A percentile compares a stretch with the other conserved stretches of the same genome.
These are phyloP conservation scores for Arthroderma sp. DNA, from an alignment of 2,329 filamentous ascomycete species.

Conservation along the genomic window DNA sequence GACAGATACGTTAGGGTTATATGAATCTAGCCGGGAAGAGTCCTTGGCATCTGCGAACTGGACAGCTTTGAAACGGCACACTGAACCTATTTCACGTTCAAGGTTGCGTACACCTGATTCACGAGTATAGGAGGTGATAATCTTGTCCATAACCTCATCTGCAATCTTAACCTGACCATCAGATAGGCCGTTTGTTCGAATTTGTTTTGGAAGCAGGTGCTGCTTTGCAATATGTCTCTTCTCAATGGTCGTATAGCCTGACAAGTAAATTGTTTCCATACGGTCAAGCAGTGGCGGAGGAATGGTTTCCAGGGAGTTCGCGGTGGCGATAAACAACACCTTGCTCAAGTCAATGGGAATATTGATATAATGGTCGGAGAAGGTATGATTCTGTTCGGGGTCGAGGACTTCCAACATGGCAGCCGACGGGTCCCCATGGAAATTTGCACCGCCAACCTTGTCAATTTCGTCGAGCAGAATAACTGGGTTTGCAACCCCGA, in stretches of 20 bases:
- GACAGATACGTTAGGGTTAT: constrained; percentile 60
- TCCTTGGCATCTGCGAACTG: constrained; percentile 88
- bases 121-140: constrained; percentile 92
- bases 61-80: constrained; percentile 90
- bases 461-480: constrained; percentile 96
- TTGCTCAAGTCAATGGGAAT: constrained; percentile 93
- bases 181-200: constrained; percentile 74
- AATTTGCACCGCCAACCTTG: constrained; percentile 82
- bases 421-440: constrained; percentile 89
- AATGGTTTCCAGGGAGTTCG: constrained; percentile 89
- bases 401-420: constrained; percentile 97
- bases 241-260: constrained; percentile 92
- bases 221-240: constrained; percentile 88
- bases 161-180: constrained; percentile 63
- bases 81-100: constrained; percentile 86
- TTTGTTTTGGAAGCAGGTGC: constrained; percentile 93
- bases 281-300: constrained; percentile 86
- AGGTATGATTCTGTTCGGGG: constrained; percentile 90
- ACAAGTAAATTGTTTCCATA: constrained; percentile 90
- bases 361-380: constrained; percentile 92
- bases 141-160: constrained; percentile 79
- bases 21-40: constrained; percentile 52
- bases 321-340: constrained; percentile 93
- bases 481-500: constrained; percentile 88
- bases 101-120: constrained; percentile 93